Conservation (phyloP, 768 basidiomycete species). For the Chalciporus chontae region DNA sequence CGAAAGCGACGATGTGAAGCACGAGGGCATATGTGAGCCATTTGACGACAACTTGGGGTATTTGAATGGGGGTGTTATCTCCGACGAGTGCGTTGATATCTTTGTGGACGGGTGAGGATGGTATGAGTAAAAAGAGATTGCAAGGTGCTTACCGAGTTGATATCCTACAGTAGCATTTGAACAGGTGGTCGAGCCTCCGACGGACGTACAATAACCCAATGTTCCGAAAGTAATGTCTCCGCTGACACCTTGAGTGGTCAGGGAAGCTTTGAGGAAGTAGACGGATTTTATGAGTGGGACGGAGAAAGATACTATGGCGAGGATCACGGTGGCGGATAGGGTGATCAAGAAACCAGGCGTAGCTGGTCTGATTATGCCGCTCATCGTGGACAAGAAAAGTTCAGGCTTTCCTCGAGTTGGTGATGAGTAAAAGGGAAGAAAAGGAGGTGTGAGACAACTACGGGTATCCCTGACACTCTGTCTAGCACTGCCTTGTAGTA, state of each 20-base stretch:
- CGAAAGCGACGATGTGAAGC: conserved; percentile 86
- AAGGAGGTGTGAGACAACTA: neutral
- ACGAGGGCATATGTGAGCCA: conserved; percentile 95
- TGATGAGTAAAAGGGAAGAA: neutral
- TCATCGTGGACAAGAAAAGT: conserved; percentile 37
- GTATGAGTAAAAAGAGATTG: neutral
- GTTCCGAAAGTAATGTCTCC: conserved; percentile 84
- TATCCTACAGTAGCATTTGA: conserved; percentile 84
- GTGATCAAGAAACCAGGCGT: conserved; percentile 89
- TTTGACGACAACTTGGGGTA: conserved; percentile 82
- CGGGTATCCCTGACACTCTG: too few relatives aligned
- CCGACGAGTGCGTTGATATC: conserved; percentile 83
- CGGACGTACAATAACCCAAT: conserved; percentile 78
- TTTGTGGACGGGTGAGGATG: conserved; percentile 29
- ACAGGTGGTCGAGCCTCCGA: conserved; percentile 60
- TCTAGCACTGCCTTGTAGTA: too few relatives aligned
- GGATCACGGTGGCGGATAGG: conserved; percentile 69
- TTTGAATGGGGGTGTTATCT: conserved; percentile 58
- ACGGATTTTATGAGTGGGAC: conserved; percentile 88
- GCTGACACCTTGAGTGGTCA: conserved; percentile 42
- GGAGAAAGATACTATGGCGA: conserved; percentile 86
- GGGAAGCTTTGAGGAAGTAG: conserved; percentile 80
- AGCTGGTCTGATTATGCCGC: conserved; percentile 68
- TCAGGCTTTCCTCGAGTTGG: neutral
- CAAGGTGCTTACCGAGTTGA: conserved; percentile 62